Evolutionary conservation across 805 yeast species (phyloP), one percentile per base, ranked within the genome.

Genomic region (Zygotorulaspora danielsina): DNA sequence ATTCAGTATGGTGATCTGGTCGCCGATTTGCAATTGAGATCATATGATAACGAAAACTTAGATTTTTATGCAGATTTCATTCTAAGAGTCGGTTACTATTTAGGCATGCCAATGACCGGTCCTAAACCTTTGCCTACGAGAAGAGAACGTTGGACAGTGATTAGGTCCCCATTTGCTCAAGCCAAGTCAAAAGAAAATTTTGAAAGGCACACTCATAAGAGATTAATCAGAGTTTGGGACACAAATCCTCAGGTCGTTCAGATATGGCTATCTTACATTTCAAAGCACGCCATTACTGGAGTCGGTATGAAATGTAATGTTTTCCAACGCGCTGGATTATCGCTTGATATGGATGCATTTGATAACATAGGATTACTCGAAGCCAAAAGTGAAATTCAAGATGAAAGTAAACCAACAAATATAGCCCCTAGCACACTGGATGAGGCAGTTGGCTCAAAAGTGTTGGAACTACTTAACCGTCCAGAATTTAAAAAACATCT

Each of bases 161-260:
- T 83, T 55, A 77, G 81, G 61, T 80, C 96, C 3, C 97, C 97
- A 1, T 93, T 93, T 61, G 96, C 84, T 15, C 93, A 86, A 57
- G 95, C 97, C 37, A 89, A 88, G 62, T 75, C 93, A 7, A 93
- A 93, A 67, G 95, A 90, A 68, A 93, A 90, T 70, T 93, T 84
- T 66, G 84, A 85, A 68, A 80, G 97, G 68, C 73, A 76, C 34
- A 93, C 97, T 1, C 84, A 78, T 61, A 78, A 81, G 53, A 77
- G 95, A 46, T 61, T 75, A 44, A 70, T 93, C 49, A 73, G 72
- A 50, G 84, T 87, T 19, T 88, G 77, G 72, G 97, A 93, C 62
- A 76, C 96, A 12, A 79, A 84, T 43, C 81, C 89, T 1, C 95
- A 86, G 56, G 81, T 84, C 4, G 68, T 93, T 30, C 95, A 93